Evolutionary conservation across 495 filamentous ascomycete genomes (phyloP), one percentile per base, ranked within the genome.

Genomic region (Neurospora pannonica): DNA sequence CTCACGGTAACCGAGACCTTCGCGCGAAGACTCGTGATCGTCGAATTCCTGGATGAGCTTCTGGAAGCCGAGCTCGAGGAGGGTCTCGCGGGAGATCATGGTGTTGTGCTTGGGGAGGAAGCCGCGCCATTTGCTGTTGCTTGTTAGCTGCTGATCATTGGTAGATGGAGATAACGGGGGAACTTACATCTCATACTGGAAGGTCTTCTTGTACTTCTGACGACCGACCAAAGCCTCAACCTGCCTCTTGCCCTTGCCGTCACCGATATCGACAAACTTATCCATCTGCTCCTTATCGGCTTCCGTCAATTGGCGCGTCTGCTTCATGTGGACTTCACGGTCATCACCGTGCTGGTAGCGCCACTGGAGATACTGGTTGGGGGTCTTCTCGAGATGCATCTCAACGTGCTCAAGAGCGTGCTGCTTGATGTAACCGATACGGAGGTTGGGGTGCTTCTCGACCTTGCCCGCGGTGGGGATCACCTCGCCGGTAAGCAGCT

Each of bases 391-490:
- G 76, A 99, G 88, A 80, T 99, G 96, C 95, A 97, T 97, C 84
- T 98, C 95, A 13, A 99, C 95, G 89, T 98, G 96, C 86, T 99
- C 96, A 13, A 99, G 89, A 24, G 97, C 97, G 81, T 98, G 97
- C 85, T 99, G 97, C 86, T 98, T 97, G 87, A 98, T 97, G 87
- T 98, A 98, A 69, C 97, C 97, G 79, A 99, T 97, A 87, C 97
- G 97, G 71, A 99, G 83, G 80, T 98, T 98, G 78, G 97, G 97
- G 80, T 99, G 97, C 86, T 98, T 98, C 87, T 98, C 94, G 9
- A 99, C 95, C 83, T 90, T 93, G 69, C 97, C 97, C 34, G 81
- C 80, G 76, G 94, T 93, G 1, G 97, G 96, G 75, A 98, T 91
- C 28, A 90, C 89, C 82, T 98, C 97, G 77, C 97, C 97, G n/a